A percentile compares a stretch with the other conserved stretches of the same genome.
phyloP scores from a whole-genome alignment of 257 asterid genomes.

The Echium plantagineum region DNA sequence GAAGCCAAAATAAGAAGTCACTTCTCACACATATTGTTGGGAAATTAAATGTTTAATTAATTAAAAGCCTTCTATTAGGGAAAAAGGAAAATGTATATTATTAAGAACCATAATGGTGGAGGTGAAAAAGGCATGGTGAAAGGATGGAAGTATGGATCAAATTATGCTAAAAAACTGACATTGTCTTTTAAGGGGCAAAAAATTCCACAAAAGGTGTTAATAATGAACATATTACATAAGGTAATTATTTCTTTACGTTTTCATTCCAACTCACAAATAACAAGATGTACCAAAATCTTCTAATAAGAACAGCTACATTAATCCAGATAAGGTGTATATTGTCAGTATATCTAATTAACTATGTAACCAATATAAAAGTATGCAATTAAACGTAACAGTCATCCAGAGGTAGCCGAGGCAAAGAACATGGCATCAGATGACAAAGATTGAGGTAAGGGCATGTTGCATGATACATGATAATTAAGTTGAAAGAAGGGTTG shows the following conservation, averaged over 20 bases:
- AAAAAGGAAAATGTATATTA: no score
- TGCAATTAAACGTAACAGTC: not conserved
- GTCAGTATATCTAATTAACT: no score
- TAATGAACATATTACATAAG: no score
- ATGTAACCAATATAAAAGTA: not conserved
- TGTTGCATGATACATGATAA: not conserved
- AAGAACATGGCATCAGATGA: not conserved
- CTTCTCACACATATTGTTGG: not conserved
- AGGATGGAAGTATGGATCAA: not conserved
- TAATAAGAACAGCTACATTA: no score
- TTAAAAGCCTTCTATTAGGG: not conserved
- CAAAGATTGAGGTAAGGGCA: not conserved
- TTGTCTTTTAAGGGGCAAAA: not conserved
- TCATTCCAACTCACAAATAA: no score
- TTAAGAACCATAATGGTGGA: not conserved
- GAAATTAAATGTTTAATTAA: not conserved
- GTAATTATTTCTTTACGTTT: no score
- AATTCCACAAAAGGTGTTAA: not conserved
- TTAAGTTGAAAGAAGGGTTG: not conserved
- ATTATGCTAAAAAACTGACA: not conserved
- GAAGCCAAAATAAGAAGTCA: constrained; percentile 5
- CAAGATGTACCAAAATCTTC: no score
- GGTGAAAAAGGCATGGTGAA: not conserved
- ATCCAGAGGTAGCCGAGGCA: not conserved
- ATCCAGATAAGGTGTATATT: not conserved